Base-by-base conservation (phyloP, 2,329 filamentous ascomycete genomes). In the Colletotrichum sojae region DNA sequence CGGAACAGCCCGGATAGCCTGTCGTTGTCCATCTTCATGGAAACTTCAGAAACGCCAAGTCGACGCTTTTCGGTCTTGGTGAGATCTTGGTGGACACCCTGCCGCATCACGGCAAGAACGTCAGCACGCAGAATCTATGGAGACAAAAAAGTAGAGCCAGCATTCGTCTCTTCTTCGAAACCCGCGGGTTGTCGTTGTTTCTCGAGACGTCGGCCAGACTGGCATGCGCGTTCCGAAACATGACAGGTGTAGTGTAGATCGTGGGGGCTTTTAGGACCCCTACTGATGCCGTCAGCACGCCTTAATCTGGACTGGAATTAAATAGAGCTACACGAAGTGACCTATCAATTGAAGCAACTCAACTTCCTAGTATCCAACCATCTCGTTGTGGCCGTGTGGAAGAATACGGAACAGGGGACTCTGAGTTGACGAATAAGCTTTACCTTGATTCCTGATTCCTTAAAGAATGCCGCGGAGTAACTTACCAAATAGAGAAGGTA, bases 101-200 rank as follows among this genome's bases (percentile, higher is more conserved):
- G 40, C 4, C 13, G n/a, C 40, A 15, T 43, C 40, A 15, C 40
- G 5, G 6, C 79, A 77, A 22, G 43, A 60, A 16, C 71, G 58
- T 45, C 48, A 43, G 27, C 12, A 53, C 40, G 58, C 58, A 61
- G 18, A 27, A 18, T 12, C 36, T 52, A 31, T 46, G 16, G 58
- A n/a, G 13, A 48, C 15, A 53, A n/a, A 45, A 43, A 16, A 12
- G 22, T 6, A 4, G 12, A 12, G n/a, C 5, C 31, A 12, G 5
- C 10, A 12, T 36, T 36, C 9, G 9, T 36, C 8, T 36, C 9
- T 10, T 61, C 46, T 18, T 5, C 22, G 52, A 15, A 52, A 61
- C 20, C 46, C 46, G 58, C 46, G 46, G 58, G 6, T 49, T 25
- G n/a, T 31, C 9, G 31, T 27, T 52, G 20, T 15, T 15, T n/a